A percentile compares a stretch with the other conserved stretches of the same genome.
phyloP scores from a whole-genome alignment of 768 basidiomycete species.

The Mrakia blollopis region DNA sequence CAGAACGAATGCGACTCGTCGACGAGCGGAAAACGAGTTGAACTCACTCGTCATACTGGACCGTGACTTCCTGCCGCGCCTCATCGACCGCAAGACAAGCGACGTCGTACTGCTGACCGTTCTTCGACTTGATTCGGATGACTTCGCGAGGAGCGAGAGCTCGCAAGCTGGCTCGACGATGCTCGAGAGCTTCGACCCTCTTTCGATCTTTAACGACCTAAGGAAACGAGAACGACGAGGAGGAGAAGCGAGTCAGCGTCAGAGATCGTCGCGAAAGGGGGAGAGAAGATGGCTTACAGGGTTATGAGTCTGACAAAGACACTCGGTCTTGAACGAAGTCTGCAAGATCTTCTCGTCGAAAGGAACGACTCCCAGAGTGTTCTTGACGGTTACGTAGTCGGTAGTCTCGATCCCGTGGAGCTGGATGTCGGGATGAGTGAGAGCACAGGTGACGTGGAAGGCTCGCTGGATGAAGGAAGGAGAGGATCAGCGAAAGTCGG shows the following conservation, averaged over 20 bases:
- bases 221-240: background rate
- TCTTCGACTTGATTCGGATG: conserved; percentile 23
- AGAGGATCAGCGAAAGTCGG: background rate
- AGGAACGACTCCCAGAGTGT: background rate
- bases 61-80: conserved; percentile 20
- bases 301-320: conserved; percentile 28
- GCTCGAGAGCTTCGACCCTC: conserved; percentile 1
- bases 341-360: conserved; percentile 8
- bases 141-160: conserved; percentile 5
- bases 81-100: background rate
- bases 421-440: conserved; percentile 48
- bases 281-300: background rate
- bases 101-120: conserved; percentile 27
- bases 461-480: conserved; percentile 60
- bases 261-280: background rate
- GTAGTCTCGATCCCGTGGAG: conserved; percentile 15
- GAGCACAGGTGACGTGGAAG: conserved; percentile 88
- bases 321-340: background rate
- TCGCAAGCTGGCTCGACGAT: background rate
- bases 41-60: conserved; percentile 26
- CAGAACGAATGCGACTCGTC: background rate
- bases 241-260: no score
- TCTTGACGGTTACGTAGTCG: conserved; percentile 15
- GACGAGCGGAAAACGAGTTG: background rate
- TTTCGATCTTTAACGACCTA: conserved; percentile 31